These are phyloP conservation scores for Sarocladium oryzae DNA, from an alignment of 2,329 filamentous ascomycete species.

Conservation along the genomic window DNA sequence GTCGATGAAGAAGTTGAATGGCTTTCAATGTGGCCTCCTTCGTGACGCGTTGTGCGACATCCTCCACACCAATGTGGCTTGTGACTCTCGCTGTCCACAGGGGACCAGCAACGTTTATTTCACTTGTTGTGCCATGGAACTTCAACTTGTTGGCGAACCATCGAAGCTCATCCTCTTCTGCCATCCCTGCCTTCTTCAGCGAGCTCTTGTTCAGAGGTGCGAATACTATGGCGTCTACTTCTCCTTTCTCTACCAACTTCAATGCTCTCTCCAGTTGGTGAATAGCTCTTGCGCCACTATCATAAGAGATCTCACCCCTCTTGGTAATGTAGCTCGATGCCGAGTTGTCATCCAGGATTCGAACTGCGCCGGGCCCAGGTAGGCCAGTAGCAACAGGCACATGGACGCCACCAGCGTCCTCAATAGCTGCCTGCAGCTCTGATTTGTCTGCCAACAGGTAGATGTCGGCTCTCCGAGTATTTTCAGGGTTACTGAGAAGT, in stretches of 20 bases:
- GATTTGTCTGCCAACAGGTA: slow-evolving; percentile 21
- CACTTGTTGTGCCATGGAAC: slow-evolving; percentile 23
- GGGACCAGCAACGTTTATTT: slow-evolving; percentile 24
- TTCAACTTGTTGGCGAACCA: slow-evolving; percentile 27
- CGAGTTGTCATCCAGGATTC: slow-evolving; percentile 22
- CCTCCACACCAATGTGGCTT: slow-evolving; percentile 24
- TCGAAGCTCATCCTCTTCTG: slow-evolving; percentile 27
- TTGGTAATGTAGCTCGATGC: slow-evolving; percentile 12
- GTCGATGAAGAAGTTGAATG: slow-evolving; percentile 21
- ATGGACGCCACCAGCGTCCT: slow-evolving; percentile 16
- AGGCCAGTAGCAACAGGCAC: slow-evolving; percentile 10
- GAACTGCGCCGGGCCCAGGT: slow-evolving; percentile 17
- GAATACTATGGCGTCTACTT: slow-evolving; percentile 26
- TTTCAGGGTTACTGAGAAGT: slow-evolving; percentile 22
- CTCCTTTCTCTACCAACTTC: slow-evolving; percentile 17
- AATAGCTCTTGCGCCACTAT: slow-evolving; percentile 18
- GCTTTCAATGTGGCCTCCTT: slow-evolving; percentile 19
- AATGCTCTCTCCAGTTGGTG: slow-evolving; percentile 23
- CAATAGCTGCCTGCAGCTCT: slow-evolving; percentile 19
- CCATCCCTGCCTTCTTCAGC: slow-evolving; percentile 25
- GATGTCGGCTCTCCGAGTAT: slow-evolving; percentile 22
- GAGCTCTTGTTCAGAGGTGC: slow-evolving; percentile 27
- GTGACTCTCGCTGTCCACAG: slow-evolving; percentile 26
- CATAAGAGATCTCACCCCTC: slow-evolving; percentile 19
- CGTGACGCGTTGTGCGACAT: slow-evolving; percentile 22